These are phyloP conservation scores for Ceratobasidium papillatum DNA, from an alignment of 1,284 basidiomycete species.

Conservation along the genomic window DNA sequence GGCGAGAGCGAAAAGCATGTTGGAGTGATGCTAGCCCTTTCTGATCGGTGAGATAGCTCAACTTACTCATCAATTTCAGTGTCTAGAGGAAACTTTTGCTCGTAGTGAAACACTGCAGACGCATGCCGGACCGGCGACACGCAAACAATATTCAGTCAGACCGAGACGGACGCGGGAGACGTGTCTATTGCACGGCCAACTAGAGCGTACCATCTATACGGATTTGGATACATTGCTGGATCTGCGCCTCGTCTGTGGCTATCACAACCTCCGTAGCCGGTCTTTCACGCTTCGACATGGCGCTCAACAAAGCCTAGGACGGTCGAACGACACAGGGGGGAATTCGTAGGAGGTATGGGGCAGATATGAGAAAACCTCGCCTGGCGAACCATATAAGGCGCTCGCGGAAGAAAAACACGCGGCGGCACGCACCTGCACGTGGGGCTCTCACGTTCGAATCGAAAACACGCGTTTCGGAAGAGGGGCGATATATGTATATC, in stretches of 20 bases:
- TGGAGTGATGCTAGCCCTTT: slow-evolving; percentile 18
- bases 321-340: slow-evolving; percentile 14
- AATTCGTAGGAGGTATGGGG: slow-evolving; percentile 22
- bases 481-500: slow-evolving; percentile 14
- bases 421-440: slow-evolving; percentile 40
- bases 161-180: not conserved
- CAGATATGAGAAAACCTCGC: slow-evolving; percentile 27
- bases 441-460: slow-evolving; percentile 38
- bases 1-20: not conserved
- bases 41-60: slow-evolving; percentile 20
- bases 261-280: slow-evolving; percentile 25
- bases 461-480: slow-evolving; percentile 41
- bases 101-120: slow-evolving; percentile 65
- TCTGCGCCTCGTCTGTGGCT: slow-evolving; percentile 3
- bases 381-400: slow-evolving; percentile 38
- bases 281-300: slow-evolving; percentile 36
- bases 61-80: slow-evolving; percentile 75
- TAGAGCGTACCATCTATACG: slow-evolving; percentile 37
- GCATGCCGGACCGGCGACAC: not conserved
- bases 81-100: slow-evolving; percentile 75
- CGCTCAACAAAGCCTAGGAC: not conserved
- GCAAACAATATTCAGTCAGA: slow-evolving; percentile 13
- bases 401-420: slow-evolving; percentile 34
- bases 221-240: slow-evolving; percentile 38
- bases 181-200: not conserved